Evolutionary conservation across 2,329 filamentous ascomycete genomes (phyloP).

Genomic region (Xylariaceae sp.): DNA sequence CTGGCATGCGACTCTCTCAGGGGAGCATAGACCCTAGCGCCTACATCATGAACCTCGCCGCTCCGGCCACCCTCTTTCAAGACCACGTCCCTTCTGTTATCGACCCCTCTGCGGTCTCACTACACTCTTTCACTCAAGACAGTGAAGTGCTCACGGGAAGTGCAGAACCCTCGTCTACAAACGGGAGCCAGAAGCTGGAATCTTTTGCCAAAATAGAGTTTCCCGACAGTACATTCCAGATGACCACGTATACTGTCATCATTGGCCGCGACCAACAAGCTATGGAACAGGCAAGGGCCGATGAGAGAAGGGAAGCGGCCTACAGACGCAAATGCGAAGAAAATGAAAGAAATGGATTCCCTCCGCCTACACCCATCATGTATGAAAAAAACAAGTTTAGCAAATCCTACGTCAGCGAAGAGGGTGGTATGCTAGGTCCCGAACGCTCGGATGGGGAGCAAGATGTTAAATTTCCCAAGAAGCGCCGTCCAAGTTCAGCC

Average conservation of each 20-base stretch:
- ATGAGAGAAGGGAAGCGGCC: constrained; percentile 56
- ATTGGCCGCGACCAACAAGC: constrained; percentile 74
- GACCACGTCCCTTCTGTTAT: constrained; percentile 39
- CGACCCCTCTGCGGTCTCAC: constrained; percentile 44
- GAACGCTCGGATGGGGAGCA: constrained; percentile 62
- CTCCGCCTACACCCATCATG: constrained; percentile 57
- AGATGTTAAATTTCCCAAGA: constrained; percentile 51
- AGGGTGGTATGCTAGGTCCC: constrained; percentile 71
- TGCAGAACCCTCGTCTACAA: constrained; percentile 45
- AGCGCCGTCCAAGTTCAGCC: constrained; percentile 53
- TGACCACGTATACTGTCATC: constrained; percentile 76
- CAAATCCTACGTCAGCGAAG: constrained; percentile 72
- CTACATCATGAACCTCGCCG: constrained; percentile 41
- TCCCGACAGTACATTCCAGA: constrained; percentile 77
- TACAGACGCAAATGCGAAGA: constrained; percentile 55
- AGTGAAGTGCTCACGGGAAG: constrained; percentile 41
- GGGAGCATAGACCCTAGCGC: constrained; percentile 43
- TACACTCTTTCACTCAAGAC: constrained; percentile 42
- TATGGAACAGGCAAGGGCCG: constrained; percentile 59
- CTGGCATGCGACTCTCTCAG: constrained; percentile 34
- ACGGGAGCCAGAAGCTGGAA: constrained; percentile 53
- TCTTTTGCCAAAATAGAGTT: constrained; percentile 71
- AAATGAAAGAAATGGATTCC: constrained; percentile 56
- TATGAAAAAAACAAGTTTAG: constrained; percentile 62
- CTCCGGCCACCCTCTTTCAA: constrained; percentile 37